Evolutionary conservation across 176 grass and related monocot species (phyloP).

Genomic region (Phoenix dactylifera): DNA sequence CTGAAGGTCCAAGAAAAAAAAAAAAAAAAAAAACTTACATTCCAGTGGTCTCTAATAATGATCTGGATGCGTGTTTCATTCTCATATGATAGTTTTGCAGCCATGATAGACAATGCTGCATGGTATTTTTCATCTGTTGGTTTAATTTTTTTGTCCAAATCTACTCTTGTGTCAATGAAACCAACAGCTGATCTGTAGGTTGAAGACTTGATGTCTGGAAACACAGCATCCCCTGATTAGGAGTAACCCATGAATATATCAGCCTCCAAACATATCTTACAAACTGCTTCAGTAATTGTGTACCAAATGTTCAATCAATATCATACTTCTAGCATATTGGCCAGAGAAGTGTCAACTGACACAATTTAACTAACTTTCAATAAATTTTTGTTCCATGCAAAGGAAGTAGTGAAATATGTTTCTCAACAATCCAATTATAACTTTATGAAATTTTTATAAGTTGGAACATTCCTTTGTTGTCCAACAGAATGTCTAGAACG

Average conservation of each 20-base stretch:
- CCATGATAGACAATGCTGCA: conserved; percentile 68
- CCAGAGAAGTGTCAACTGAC: too few species aligned
- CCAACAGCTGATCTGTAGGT: conserved; percentile 45
- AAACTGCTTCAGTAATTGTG: not conserved
- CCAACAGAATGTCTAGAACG: too few species aligned
- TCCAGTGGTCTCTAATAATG: conserved; percentile 40
- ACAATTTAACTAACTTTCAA: too few species aligned
- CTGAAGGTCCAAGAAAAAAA: not conserved
- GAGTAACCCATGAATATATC: not conserved
- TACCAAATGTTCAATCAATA: too few species aligned
- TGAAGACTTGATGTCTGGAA: conserved; percentile 37
- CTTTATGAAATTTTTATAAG: too few species aligned
- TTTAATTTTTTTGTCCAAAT: conserved; percentile 52
- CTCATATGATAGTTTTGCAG: conserved; percentile 72
- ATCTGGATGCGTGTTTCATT: conserved; percentile 36
- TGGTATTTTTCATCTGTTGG: conserved; percentile 36
- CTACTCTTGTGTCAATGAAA: conserved; percentile 45
- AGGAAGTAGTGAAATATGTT: too few species aligned
- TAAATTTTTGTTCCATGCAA: too few species aligned
- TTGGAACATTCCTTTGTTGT: too few species aligned
- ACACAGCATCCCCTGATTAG: conserved; percentile 34
- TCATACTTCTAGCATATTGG: too few species aligned
- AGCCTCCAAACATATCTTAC: not conserved
- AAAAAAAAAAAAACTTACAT: conserved; percentile 11
- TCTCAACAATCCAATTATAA: too few species aligned